A percentile compares a stretch with the other conserved stretches of the same genome.
Evolutionary conservation across 2,329 filamentous ascomycete genomes (phyloP).

Genomic region (Apiospora malaysiana): DNA sequence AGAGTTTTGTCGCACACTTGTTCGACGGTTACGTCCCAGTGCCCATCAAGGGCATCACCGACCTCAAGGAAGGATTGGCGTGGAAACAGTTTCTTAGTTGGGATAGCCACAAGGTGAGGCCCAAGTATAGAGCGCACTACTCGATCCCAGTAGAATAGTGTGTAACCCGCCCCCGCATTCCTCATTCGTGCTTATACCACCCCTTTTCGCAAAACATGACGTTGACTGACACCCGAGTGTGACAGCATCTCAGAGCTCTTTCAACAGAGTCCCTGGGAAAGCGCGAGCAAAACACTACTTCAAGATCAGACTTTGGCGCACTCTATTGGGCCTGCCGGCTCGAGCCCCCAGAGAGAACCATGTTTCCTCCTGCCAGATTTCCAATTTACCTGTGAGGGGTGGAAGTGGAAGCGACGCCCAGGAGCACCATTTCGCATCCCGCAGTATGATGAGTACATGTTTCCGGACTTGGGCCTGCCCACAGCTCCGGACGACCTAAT

Average conservation of each 20-base stretch:
- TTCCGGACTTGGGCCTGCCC: slow-evolving; percentile 36
- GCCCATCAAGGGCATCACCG: slow-evolving; percentile 31
- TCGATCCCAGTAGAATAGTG: slow-evolving; percentile 42
- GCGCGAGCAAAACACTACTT: neutral
- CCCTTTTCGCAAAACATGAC: neutral
- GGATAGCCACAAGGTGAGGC: slow-evolving; percentile 39
- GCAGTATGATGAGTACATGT: slow-evolving; percentile 37
- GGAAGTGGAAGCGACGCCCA: slow-evolving; percentile 35
- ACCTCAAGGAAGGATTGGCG: slow-evolving; percentile 33
- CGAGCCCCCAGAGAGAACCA: slow-evolving; percentile 25
- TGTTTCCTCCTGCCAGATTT: slow-evolving; percentile 35
- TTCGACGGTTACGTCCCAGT: slow-evolving; percentile 43
- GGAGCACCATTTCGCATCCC: slow-evolving; percentile 39
- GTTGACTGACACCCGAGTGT: slow-evolving; percentile 13
- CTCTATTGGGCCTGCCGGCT: neutral
- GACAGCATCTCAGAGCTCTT: slow-evolving; percentile 36
- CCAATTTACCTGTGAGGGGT: slow-evolving; percentile 32
- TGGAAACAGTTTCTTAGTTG: slow-evolving; percentile 41
- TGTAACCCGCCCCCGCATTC: slow-evolving; percentile 24
- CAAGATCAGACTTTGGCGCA: neutral
- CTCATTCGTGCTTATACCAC: neutral
- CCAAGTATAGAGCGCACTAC: slow-evolving; percentile 41
- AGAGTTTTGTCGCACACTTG: slow-evolving; percentile 41
- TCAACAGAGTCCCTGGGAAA: slow-evolving; percentile 25
- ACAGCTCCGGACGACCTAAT: slow-evolving; percentile 35